Conservation (phyloP, 768 basidiomycete species). For the Auriscalpium microsporum region DNA sequence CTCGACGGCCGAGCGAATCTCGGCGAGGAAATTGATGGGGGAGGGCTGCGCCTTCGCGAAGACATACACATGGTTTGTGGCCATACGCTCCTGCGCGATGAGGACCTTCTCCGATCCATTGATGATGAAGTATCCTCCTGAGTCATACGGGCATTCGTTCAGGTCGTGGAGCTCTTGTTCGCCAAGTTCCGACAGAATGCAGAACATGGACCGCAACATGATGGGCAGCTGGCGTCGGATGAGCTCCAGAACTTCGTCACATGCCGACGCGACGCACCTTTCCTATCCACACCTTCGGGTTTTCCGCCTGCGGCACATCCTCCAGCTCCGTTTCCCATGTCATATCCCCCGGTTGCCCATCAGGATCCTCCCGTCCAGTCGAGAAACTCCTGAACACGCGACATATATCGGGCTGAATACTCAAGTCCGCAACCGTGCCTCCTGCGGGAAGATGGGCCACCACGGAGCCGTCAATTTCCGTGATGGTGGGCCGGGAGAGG, state of each 20-base stretch:
- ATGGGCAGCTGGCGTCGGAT: constrained; percentile 72
- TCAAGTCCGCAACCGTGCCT: constrained; percentile 87
- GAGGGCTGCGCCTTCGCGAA: constrained; percentile 97
- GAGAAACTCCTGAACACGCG: constrained; percentile 88
- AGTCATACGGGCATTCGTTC: constrained; percentile 98
- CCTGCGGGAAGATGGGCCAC: constrained; percentile 92
- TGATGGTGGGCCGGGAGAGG: constrained; percentile 88
- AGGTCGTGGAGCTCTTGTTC: constrained; percentile 82
- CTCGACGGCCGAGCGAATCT: constrained; percentile 95
- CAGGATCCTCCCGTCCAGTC: constrained; percentile 71
- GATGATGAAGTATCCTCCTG: constrained; percentile 98
- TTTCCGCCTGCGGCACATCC: constrained; percentile 45
- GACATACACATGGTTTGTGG: constrained; percentile 98
- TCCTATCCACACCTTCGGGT: constrained; percentile 88
- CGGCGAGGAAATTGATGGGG: constrained; percentile 90
- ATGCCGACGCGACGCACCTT: constrained; percentile 47
- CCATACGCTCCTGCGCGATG: constrained; percentile 99
- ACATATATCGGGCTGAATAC: constrained; percentile 95
- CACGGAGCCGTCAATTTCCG: constrained; percentile 91
- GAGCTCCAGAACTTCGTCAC: not conserved
- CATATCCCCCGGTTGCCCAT: constrained; percentile 73
- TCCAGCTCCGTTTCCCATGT: constrained; percentile 70
- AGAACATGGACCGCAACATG: constrained; percentile 95
- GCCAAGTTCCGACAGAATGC: constrained; percentile 73
- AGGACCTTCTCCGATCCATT: constrained; percentile 99